Percentiles rank a stretch among this genome's conserved stretches.
Conservation (phyloP, 345 rosid species). For the Eutrema yunnanense region DNA sequence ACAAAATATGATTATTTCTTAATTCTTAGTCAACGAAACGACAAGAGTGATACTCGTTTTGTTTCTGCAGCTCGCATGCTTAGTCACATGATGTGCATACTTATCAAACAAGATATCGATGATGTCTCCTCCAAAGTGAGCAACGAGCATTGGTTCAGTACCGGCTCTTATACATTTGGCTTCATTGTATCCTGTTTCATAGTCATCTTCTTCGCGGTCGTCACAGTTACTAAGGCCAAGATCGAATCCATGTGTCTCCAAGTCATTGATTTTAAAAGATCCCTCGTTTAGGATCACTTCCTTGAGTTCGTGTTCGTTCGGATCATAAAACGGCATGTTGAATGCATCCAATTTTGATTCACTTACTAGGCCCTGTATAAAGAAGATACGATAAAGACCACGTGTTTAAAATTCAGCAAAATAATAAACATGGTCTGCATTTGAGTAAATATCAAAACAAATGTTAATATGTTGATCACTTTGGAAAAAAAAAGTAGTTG, state of each 20-base stretch:
- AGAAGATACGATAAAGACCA: background rate
- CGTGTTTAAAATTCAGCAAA: background rate
- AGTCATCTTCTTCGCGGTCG: background rate
- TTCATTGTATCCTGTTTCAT: slow-evolving; percentile 15
- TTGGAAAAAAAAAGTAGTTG: no score
- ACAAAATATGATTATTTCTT: background rate
- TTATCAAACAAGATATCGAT: slow-evolving; percentile 30
- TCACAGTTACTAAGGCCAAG: slow-evolving; percentile 5
- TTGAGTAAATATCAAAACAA: no score
- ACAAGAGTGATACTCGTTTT: background rate
- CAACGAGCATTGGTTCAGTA: slow-evolving; percentile 30
- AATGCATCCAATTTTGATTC: slow-evolving; percentile 23
- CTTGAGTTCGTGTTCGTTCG: slow-evolving; percentile 27
- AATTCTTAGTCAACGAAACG: background rate
- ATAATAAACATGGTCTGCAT: no score
- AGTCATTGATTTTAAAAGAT: slow-evolving; percentile 28
- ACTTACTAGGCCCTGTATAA: slow-evolving; percentile 35
- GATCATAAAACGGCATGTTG: slow-evolving; percentile 34
- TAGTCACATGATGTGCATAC: slow-evolving; percentile 17
- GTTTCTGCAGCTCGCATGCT: slow-evolving; percentile 23
- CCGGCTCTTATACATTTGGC: slow-evolving; percentile 31
- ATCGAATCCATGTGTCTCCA: slow-evolving; percentile 19
- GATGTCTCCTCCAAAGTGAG: slow-evolving; percentile 39
- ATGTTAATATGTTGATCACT: no score
- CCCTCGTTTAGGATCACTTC: slow-evolving; percentile 30